Conservation (phyloP, 208 protist species). For the Crithidia expoeki region DNA sequence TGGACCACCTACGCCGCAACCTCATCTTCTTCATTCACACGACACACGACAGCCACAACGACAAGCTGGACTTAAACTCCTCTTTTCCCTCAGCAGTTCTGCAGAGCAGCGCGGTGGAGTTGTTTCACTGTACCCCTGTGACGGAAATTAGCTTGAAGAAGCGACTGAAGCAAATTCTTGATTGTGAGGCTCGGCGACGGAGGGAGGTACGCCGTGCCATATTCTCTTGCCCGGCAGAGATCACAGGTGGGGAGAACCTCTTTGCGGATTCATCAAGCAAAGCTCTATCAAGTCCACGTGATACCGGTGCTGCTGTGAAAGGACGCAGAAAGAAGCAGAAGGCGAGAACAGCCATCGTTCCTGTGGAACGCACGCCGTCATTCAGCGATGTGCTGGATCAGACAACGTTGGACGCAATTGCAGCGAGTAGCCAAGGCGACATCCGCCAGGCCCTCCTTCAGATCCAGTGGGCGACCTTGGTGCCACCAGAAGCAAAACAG, state of each 20-base stretch:
- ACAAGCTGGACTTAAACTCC: slow-evolving; percentile 62
- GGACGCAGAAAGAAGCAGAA: not conserved
- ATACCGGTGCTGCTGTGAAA: not conserved
- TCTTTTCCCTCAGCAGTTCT: slow-evolving; percentile 57
- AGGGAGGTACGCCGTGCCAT: not conserved
- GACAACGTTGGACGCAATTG: slow-evolving; percentile 41
- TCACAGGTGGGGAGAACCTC: not conserved
- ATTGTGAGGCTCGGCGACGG: slow-evolving; percentile 15
- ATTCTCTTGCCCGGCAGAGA: not conserved
- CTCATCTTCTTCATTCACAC: slow-evolving; percentile 82
- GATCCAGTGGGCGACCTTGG: slow-evolving; percentile 58
- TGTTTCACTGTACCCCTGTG: slow-evolving; percentile 81
- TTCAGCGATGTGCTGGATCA: slow-evolving; percentile 14
- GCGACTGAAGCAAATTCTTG: slow-evolving; percentile 54
- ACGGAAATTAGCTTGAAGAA: slow-evolving; percentile 67
- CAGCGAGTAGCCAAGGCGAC: slow-evolving; percentile 68
- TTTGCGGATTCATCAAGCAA: not conserved
- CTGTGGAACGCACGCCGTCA: not conserved
- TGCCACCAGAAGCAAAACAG: slow-evolving; percentile 1
- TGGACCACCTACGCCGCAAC: slow-evolving; percentile 44
- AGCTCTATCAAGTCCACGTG: not conserved
- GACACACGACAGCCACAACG: slow-evolving; percentile 85
- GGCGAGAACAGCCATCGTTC: not conserved
- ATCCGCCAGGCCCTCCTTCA: slow-evolving; percentile 85
- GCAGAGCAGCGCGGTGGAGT: slow-evolving; percentile 40